A percentile compares a stretch with the other conserved stretches of the same genome.
Evolutionary conservation across 257 asterid species (phyloP).

Genomic region (Mentha longifolia): DNA sequence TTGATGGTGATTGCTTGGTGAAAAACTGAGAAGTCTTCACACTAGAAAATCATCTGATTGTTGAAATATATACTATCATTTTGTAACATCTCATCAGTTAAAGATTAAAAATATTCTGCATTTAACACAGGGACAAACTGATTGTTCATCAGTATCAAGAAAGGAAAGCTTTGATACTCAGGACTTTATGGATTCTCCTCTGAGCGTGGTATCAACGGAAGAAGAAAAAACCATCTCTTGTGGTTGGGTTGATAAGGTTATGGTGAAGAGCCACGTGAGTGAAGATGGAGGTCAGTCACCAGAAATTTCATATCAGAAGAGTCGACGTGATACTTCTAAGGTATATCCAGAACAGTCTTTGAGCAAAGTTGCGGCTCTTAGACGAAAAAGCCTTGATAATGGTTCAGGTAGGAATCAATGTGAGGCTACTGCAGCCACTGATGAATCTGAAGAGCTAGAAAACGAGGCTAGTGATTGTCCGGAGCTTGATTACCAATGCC

Average conservation of each 20-base stretch:
- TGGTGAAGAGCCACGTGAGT: constrained; percentile 40
- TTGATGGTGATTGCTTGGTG: neutral
- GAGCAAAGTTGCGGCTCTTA: constrained; percentile 28
- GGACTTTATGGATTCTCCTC: constrained; percentile 52
- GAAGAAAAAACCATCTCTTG: constrained; percentile 46
- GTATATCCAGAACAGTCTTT: constrained; percentile 34
- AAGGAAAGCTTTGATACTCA: constrained; percentile 61
- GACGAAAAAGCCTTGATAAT: constrained; percentile 43
- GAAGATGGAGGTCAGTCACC: constrained; percentile 27
- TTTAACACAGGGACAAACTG: constrained; percentile 44
- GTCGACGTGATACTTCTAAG: constrained; percentile 26
- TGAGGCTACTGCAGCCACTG: constrained; percentile 21
- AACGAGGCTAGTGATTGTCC: constrained; percentile 62
- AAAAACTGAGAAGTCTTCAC: too few relatives aligned
- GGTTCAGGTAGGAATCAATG: constrained; percentile 6
- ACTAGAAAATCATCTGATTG: too few relatives aligned
- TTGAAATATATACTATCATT: too few relatives aligned
- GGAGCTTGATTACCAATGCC: constrained; percentile 56
- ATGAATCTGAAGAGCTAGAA: constrained; percentile 58
- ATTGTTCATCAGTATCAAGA: constrained; percentile 41
- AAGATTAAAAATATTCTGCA: neutral
- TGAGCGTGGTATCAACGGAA: constrained; percentile 44
- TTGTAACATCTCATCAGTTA: neutral
- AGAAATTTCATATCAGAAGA: constrained; percentile 1
- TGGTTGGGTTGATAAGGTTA: constrained; percentile 62